Percentiles rank a stretch among this genome's conserved stretches.
Conservation (phyloP, 805 yeast genomes). For the Torulaspora maleeae region DNA sequence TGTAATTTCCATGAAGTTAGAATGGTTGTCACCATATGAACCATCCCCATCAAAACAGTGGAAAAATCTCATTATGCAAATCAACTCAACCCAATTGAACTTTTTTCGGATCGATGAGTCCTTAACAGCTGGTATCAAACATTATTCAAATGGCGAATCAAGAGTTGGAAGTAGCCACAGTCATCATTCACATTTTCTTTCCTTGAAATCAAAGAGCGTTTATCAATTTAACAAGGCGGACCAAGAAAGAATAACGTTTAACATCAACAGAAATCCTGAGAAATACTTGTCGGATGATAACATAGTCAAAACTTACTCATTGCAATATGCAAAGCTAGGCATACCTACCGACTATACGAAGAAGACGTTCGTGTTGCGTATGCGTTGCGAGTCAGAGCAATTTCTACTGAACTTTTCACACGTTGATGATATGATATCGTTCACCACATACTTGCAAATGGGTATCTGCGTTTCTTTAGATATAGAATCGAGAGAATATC, state of each 20-base stretch:
- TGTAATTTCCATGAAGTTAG: conserved; percentile 57
- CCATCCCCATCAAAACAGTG: conserved; percentile 63
- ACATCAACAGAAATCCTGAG: conserved; percentile 18
- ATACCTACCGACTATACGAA: conserved; percentile 81
- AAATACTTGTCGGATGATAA: conserved; percentile 34
- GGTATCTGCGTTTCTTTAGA: conserved; percentile 83
- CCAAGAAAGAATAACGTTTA: conserved; percentile 23
- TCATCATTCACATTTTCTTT: conserved; percentile 16
- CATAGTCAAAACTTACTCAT: conserved; percentile 61
- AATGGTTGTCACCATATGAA: conserved; percentile 76
- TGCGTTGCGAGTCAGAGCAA: conserved; percentile 82
- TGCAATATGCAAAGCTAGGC: conserved; percentile 82
- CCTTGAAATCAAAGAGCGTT: conserved; percentile 17
- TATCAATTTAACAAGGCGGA: conserved; percentile 30
- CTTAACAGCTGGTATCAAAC: conserved; percentile 29
- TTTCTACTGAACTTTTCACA: conserved; percentile 60
- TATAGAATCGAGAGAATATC: conserved; percentile 62
- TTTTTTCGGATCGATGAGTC: conserved; percentile 47
- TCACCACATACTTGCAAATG: conserved; percentile 68
- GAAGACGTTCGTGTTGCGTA: conserved; percentile 58
- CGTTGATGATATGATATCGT: conserved; percentile 64
- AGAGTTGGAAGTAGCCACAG: conserved; percentile 13
- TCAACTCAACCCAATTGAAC: conserved; percentile 83
- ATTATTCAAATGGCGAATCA: conserved; percentile 27
- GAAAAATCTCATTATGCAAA: conserved; percentile 62